phyloP scores from a whole-genome alignment of 1,139 yeast genomes.

The Yamadazyma sp. region DNA sequence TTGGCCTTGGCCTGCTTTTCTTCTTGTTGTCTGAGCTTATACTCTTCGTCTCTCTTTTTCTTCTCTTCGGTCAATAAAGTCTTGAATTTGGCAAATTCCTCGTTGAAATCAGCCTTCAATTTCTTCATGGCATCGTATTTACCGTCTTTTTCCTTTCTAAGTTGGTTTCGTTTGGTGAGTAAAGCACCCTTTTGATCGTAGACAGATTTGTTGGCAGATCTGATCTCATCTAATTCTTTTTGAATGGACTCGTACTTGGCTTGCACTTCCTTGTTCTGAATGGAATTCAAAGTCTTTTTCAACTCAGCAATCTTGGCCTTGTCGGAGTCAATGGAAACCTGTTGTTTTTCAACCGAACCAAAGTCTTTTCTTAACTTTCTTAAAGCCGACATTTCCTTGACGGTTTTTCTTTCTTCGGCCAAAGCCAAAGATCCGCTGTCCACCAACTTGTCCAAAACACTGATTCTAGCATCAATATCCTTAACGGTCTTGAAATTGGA shows the following conservation, averaged over 20 bases:
- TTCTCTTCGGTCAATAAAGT: conserved; percentile 67
- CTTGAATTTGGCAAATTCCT: conserved; percentile 69
- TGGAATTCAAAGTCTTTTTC: conserved; percentile 62
- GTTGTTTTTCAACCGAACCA: conserved; percentile 69
- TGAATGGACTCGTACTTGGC: conserved; percentile 62
- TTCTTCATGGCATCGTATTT: conserved; percentile 63
- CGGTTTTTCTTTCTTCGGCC: conserved; percentile 85
- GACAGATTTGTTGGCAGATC: conserved; percentile 59
- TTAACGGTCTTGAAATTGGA: conserved; percentile 67
- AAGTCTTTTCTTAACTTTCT: conserved; percentile 83
- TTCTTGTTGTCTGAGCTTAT: conserved; percentile 51
- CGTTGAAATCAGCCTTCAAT: conserved; percentile 67
- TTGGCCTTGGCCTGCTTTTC: conserved; percentile 63
- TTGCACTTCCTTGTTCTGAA: conserved; percentile 66
- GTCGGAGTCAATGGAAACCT: conserved; percentile 78
- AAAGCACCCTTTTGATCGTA: conserved; percentile 66
- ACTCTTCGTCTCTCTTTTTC: conserved; percentile 70
- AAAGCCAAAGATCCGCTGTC: conserved; percentile 81
- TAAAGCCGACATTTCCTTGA: conserved; percentile 83
- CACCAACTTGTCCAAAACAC: conserved; percentile 68
- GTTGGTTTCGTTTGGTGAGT: conserved; percentile 64
- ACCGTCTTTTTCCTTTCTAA: conserved; percentile 70
- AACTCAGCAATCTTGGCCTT: conserved; percentile 74
- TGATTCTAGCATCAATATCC: conserved; percentile 77
- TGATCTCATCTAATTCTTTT: conserved; percentile 60